Evolutionary conservation across 2,329 filamentous ascomycete species (phyloP).

Genomic region (Malbranchea zuffiana): DNA sequence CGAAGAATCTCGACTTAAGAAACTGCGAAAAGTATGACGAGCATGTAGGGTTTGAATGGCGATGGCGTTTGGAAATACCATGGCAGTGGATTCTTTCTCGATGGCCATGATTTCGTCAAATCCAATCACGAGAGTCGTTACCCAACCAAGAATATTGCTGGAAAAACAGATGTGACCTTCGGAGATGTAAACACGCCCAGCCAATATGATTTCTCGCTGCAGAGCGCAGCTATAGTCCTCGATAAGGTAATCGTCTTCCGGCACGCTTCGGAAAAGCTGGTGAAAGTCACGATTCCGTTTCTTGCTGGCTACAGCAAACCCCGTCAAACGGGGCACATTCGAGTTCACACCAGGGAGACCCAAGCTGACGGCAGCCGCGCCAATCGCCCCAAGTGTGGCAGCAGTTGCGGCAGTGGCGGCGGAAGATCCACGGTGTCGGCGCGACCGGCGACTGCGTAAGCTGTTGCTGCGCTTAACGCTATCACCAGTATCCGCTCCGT

Average conservation of each 20-base stretch:
- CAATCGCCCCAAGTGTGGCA: conserved; percentile 60
- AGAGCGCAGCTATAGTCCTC: conserved; percentile 97
- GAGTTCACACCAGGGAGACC: conserved; percentile 49
- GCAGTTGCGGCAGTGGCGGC: conserved; percentile 58
- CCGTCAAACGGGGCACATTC: conserved; percentile 67
- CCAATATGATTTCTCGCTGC: conserved; percentile 88
- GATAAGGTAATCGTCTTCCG: conserved; percentile 94
- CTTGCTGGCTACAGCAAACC: conserved; percentile 91
- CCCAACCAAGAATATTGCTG: conserved; percentile 97
- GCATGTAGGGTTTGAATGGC: conserved; percentile 94
- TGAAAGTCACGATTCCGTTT: conserved; percentile 96
- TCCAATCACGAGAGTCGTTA: conserved; percentile 92
- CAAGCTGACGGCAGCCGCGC: conserved; percentile 58
- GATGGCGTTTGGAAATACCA: conserved; percentile 93
- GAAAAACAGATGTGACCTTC: conserved; percentile 97
- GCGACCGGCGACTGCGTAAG: conserved; percentile 53
- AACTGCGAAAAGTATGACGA: conserved; percentile 89
- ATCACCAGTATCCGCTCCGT: conserved; percentile 49
- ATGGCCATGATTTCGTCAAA: conserved; percentile 97
- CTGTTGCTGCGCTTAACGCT: conserved; percentile 54
- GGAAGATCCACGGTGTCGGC: conserved; percentile 75
- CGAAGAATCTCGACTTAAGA: conserved; percentile 86
- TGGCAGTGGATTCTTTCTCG: conserved; percentile 89
- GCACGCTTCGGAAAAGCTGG: conserved; percentile 84
- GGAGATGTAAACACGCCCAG: conserved; percentile 88